Evolutionary conservation across 2,329 filamentous ascomycete species (phyloP), one percentile per base, ranked within the genome.

Genomic region (Tolypocladium tropicale): DNA sequence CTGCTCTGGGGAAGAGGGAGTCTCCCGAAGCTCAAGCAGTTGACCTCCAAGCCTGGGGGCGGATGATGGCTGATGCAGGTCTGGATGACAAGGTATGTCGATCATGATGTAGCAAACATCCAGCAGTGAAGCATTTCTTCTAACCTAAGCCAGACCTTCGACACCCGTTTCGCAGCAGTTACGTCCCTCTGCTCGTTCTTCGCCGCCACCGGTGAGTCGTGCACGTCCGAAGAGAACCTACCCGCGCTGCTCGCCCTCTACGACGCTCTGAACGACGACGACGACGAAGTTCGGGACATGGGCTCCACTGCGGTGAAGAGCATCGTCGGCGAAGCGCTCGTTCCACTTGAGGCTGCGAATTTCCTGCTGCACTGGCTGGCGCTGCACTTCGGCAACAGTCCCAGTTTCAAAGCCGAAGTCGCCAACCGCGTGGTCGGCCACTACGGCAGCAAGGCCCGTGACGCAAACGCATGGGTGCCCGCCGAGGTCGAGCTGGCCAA

Each of bases 261-360:
- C 69, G 85, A 90, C 66, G 77, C 84, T 50, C 78, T 95, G 5
- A 88, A 89, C 65, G 94, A 97, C 66, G 93, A 97, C 66, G 93
- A 97, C 66, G 90, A 96, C 59, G 91, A 96, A 56, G 81, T 96
- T 60, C 83, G 93, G 49, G 80, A 86, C 36, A 68, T 81, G 1
- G 86, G 85, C 9, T 81, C 85, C 2, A 58, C 63, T 0, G 77
- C 81, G 1, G 75, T 78, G 0, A 67, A 71, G 6, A 67, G 65
- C 25, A 68, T 88, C 28, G 62, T 85, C 9, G 72, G 69, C 18
- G 61, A 68, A 23, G 64, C 68, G 30, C 70, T 80, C 39, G 74
- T 78, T 11, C 74, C 77, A 36, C 70, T 79, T 36, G 74, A 79
- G 58, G 76, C 79, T 3, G 74, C 75, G 10, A 68, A 67, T 51